These are phyloP conservation scores for Stylosanthes scabra DNA, from an alignment of 331 rosid genomes.

Conservation along the genomic window DNA sequence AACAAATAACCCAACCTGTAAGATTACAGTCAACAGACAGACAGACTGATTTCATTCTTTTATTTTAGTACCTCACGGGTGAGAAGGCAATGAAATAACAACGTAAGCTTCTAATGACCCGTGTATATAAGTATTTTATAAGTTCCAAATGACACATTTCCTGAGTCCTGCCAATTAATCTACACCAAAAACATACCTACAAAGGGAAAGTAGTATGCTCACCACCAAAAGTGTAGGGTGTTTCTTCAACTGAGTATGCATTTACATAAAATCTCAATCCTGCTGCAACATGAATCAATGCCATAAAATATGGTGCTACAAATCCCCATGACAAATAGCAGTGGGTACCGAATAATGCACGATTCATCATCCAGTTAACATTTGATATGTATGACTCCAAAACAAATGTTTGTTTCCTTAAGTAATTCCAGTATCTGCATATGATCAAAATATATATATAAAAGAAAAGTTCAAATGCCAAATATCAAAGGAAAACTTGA, in stretches of 20 bases:
- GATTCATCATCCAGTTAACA: constrained; percentile 93
- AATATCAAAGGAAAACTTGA: constrained; percentile 16
- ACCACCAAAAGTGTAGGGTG: constrained; percentile 66
- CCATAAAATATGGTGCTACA: constrained; percentile 80
- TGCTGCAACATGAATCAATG: constrained; percentile 71
- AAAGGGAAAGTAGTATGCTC: constrained; percentile 64
- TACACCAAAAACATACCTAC: constrained; percentile 53
- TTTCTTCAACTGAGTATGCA: constrained; percentile 69
- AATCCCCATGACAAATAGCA: constrained; percentile 96
- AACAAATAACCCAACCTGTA: constrained; percentile 20
- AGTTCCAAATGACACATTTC: constrained; percentile 11
- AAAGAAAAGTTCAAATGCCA: constrained; percentile 38
- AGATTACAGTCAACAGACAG: not conserved
- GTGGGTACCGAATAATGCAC: constrained; percentile 80
- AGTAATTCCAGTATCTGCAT: constrained; percentile 94
- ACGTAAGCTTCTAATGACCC: constrained; percentile 1
- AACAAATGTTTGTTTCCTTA: constrained; percentile 96
- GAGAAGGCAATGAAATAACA: constrained; percentile 4
- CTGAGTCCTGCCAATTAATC: constrained; percentile 31
- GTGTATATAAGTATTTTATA: constrained; percentile 6
- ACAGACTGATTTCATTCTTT: not conserved
- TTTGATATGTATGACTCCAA: constrained; percentile 82
- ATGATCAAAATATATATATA: constrained; percentile 16
- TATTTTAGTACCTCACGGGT: not conserved
- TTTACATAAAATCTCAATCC: constrained; percentile 66